Conservation (phyloP, 2,329 filamentous ascomycete genomes). For the Penicillium nordicum region DNA sequence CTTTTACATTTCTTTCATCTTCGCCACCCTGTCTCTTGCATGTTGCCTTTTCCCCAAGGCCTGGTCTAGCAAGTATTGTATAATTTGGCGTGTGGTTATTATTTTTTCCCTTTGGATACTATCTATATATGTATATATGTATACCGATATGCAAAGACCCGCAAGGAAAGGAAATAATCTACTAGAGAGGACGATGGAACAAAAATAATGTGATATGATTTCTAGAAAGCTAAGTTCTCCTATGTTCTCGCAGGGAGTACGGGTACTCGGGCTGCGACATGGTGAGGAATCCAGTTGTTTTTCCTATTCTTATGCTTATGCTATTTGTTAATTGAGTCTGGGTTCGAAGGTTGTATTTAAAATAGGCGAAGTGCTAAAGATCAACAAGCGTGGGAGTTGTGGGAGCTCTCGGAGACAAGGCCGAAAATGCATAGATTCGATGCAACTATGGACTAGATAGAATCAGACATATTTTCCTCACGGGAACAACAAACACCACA, state of each 20-base stretch:
- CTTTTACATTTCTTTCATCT: conserved; percentile 1
- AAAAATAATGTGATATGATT: too few relatives aligned
- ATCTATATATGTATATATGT: conserved; percentile 12
- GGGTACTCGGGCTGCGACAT: conserved; percentile 26
- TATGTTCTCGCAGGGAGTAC: conserved; percentile 21
- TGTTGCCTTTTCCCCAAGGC: not conserved
- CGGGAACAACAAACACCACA: conserved; percentile 9
- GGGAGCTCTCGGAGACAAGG: conserved; percentile 18
- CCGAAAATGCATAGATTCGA: conserved; percentile 14
- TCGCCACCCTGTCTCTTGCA: not conserved
- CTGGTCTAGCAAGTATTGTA: conserved; percentile 5
- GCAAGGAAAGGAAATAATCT: not conserved
- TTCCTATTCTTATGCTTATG: not conserved
- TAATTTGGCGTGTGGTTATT: not conserved
- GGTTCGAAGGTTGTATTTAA: not conserved
- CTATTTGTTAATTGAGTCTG: not conserved
- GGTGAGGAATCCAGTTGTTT: not conserved
- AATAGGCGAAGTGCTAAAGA: not conserved
- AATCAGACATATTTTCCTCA: conserved; percentile 10
- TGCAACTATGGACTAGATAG: conserved; percentile 11
- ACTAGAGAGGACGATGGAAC: too few relatives aligned
- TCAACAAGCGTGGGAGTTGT: conserved; percentile 9
- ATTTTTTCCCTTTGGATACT: conserved; percentile 7
- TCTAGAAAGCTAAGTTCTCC: too few relatives aligned
- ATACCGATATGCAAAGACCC: conserved; percentile 2